Conservation (phyloP, 352 stramenopile genomes). For the Pythium sukuiense region DNA sequence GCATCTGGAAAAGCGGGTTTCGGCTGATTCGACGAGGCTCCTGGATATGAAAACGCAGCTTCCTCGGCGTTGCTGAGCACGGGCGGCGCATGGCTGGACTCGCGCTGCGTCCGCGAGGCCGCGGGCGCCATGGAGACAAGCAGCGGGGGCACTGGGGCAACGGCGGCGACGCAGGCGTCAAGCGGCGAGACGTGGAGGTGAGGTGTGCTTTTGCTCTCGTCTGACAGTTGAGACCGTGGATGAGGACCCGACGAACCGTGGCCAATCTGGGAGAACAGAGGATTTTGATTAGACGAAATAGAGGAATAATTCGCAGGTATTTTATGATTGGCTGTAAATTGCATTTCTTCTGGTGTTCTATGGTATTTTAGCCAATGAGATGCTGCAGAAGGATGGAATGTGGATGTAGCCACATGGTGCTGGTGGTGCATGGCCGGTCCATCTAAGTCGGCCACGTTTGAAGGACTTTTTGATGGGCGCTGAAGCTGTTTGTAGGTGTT, state of each 20-base stretch:
- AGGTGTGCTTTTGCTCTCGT: neutral
- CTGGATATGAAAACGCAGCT: neutral
- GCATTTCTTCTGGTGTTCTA: neutral
- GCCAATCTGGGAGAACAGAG: conserved; percentile 1
- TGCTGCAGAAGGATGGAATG: neutral
- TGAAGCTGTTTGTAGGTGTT: neutral
- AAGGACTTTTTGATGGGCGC: conserved; percentile 1
- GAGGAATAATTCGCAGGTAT: neutral
- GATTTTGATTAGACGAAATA: conserved; percentile 4
- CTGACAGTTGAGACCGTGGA: conserved; percentile 7
- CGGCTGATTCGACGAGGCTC: neutral
- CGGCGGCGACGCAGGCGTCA: neutral
- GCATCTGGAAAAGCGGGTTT: neutral
- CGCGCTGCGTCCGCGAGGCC: neutral
- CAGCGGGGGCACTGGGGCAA: neutral
- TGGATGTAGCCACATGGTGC: conserved; percentile 5
- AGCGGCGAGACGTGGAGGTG: neutral
- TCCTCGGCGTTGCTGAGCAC: neutral
- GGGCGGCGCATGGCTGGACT: neutral
- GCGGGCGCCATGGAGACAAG: conserved; percentile 5
- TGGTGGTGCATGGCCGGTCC: neutral
- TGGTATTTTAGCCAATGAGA: neutral
- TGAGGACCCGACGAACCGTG: neutral
- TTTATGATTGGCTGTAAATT: neutral
- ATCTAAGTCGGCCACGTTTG: neutral